Evolutionary conservation across 1,284 basidiomycete species (phyloP).

Genomic region (Rugosomyces carneus): DNA sequence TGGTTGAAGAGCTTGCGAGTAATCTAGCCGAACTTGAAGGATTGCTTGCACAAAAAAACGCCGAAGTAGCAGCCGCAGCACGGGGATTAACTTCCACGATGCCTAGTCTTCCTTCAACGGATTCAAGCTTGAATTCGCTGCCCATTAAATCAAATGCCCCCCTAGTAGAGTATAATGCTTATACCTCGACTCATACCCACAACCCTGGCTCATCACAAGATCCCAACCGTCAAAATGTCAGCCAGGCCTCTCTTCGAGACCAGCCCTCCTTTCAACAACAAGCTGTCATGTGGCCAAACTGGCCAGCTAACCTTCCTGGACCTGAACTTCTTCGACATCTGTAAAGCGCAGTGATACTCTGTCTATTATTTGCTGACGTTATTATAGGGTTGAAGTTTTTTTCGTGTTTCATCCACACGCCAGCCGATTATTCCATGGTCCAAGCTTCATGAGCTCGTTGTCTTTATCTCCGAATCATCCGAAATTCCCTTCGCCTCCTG

Average conservation of each 20-base stretch:
- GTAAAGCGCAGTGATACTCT: slow-evolving; percentile 32
- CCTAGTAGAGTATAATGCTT: slow-evolving; percentile 7
- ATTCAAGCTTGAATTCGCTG: slow-evolving; percentile 3
- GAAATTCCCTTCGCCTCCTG: slow-evolving; percentile 58
- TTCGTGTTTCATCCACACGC: slow-evolving; percentile 70
- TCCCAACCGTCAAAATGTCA: slow-evolving; percentile 10
- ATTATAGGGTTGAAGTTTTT: slow-evolving; percentile 58
- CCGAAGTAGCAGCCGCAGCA: slow-evolving; percentile 11
- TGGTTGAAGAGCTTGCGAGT: slow-evolving; percentile 3
- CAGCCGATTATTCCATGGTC: slow-evolving; percentile 54
- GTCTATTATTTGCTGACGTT: slow-evolving; percentile 7
- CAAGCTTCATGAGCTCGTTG: slow-evolving; percentile 60
- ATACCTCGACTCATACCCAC: slow-evolving; percentile 5
- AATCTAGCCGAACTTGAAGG: slow-evolving; percentile 57
- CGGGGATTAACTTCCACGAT: slow-evolving; percentile 10
- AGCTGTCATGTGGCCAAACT: slow-evolving; percentile 51
- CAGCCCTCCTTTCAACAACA: slow-evolving; percentile 22
- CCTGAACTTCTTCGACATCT: slow-evolving; percentile 57
- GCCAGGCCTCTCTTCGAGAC: slow-evolving; percentile 7
- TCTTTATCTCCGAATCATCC: slow-evolving; percentile 60
- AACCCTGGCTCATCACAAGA: slow-evolving; percentile 7
- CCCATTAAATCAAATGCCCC: slow-evolving; percentile 4
- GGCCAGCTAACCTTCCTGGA: slow-evolving; percentile 57
- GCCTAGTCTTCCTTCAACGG: background rate
- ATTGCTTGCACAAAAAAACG: slow-evolving; percentile 37